Evolutionary conservation across 2,329 filamentous ascomycete species (phyloP).

Genomic region (Colletotrichum tanaceti): DNA sequence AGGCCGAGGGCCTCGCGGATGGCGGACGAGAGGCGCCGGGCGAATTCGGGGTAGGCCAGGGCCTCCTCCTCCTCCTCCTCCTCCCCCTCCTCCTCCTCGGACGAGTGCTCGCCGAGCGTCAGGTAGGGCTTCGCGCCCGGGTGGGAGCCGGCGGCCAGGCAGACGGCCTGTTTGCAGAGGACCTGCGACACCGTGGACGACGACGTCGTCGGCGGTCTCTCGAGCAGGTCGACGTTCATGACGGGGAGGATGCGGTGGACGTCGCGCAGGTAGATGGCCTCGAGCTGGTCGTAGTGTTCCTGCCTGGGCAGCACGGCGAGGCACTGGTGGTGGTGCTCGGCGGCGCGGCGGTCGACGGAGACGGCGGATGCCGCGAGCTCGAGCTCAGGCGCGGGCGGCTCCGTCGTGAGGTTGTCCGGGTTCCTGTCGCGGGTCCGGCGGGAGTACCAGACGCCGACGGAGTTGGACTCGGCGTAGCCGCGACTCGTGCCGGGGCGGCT

Average conservation of each 20-base stretch:
- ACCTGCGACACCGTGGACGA: conserved; percentile 37
- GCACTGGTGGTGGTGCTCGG: conserved; percentile 29
- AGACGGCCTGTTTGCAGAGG: conserved; percentile 43
- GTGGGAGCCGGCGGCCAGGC: conserved; percentile 42
- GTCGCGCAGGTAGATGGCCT: conserved; percentile 33
- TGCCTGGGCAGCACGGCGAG: conserved; percentile 27
- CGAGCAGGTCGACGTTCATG: conserved; percentile 41
- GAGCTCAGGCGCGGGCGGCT: no score
- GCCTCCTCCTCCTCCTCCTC: no score
- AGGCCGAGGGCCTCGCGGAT: conserved; percentile 37
- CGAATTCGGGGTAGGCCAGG: conserved; percentile 37
- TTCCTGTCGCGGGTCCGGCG: conserved; percentile 8
- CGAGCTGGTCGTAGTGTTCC: conserved; percentile 41
- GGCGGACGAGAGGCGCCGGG: conserved; percentile 32
- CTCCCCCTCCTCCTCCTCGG: no score
- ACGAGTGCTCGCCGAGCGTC: conserved; percentile 29
- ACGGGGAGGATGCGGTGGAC: conserved; percentile 43
- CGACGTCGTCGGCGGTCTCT: no score
- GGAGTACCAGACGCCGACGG: conserved; percentile 40
- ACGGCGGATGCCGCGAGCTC: conserved; percentile 22
- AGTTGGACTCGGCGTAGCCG: conserved; percentile 35
- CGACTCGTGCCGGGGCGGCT: conserved; percentile 34
- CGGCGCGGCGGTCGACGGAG: conserved; percentile 26
- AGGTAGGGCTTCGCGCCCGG: conserved; percentile 41
- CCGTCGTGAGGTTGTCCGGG: background rate